Percentiles rank a stretch among this genome's conserved stretches.
Evolutionary conservation across 2,329 filamentous ascomycete species (phyloP).

Genomic region (Fusarium sambucinum): DNA sequence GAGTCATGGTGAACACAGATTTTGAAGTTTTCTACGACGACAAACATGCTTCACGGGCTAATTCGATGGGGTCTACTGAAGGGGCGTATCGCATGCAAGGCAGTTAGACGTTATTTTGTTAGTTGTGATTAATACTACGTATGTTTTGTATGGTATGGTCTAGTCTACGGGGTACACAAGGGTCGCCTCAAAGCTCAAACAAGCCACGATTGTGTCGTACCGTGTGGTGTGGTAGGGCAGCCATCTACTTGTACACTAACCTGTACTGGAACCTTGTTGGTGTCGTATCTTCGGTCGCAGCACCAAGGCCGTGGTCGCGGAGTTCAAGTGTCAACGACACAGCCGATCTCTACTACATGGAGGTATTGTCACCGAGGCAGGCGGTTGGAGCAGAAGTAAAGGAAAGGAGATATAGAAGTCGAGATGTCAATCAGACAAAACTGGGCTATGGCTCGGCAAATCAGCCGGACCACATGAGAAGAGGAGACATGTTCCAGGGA

Average conservation of each 20-base stretch:
- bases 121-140: not conserved
- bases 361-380: not conserved
- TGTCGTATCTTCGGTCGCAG: no score
- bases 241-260: not conserved
- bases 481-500: not conserved
- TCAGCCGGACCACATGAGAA: not conserved
- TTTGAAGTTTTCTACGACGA: slow-evolving; percentile 46
- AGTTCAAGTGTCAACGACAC: not conserved
- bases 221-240: not conserved
- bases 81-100: slow-evolving; percentile 30
- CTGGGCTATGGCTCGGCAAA: not conserved
- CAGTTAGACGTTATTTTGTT: not conserved
- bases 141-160: not conserved
- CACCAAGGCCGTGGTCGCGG: not conserved
- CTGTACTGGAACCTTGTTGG: no score
- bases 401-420: not conserved
- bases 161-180: not conserved
- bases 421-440: not conserved
- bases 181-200: not conserved
- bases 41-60: slow-evolving; percentile 21
- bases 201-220: not conserved
- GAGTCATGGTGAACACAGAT: slow-evolving; percentile 40
- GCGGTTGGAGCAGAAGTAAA: not conserved
- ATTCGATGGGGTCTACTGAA: slow-evolving; percentile 39
- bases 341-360: not conserved